phyloP scores from a whole-genome alignment of 257 asterid genomes.

The Solanum chilense region DNA sequence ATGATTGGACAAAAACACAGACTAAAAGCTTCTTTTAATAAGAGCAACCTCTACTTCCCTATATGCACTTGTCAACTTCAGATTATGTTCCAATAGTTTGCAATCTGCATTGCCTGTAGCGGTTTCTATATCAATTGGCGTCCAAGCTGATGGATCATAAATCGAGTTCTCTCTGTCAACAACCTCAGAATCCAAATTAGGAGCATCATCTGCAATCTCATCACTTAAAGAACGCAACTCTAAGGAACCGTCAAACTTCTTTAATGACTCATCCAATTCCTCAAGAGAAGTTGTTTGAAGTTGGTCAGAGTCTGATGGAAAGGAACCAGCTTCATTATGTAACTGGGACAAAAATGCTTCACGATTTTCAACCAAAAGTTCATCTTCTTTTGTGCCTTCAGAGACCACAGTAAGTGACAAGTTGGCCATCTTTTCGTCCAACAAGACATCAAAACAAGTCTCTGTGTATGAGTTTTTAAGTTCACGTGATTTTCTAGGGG shows the following conservation, averaged over 20 bases:
- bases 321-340: slow-evolving; percentile 22
- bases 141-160: slow-evolving; percentile 59
- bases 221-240: slow-evolving; percentile 4
- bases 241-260: slow-evolving; percentile 9
- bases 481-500: neutral
- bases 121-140: slow-evolving; percentile 61
- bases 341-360: slow-evolving; percentile 35
- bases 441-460: slow-evolving; percentile 4
- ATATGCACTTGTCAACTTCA: slow-evolving; percentile 70
- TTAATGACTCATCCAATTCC: slow-evolving; percentile 3
- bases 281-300: neutral
- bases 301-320: slow-evolving; percentile 19
- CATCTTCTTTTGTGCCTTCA: slow-evolving; percentile 16
- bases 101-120: slow-evolving; percentile 72
- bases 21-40: neutral
- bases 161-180: slow-evolving; percentile 4
- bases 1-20: neutral
- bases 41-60: slow-evolving; percentile 62
- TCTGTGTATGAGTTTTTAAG: slow-evolving; percentile 8
- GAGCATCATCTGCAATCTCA: slow-evolving; percentile 15
- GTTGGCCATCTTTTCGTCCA: slow-evolving; percentile 34
- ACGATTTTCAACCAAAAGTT: slow-evolving; percentile 20
- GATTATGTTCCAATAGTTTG: slow-evolving; percentile 54
- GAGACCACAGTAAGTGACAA: slow-evolving; percentile 27
- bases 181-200: slow-evolving; percentile 9